phyloP scores from a whole-genome alignment of 2,329 filamentous ascomycete genomes.

The Colletotrichum liriopes region DNA sequence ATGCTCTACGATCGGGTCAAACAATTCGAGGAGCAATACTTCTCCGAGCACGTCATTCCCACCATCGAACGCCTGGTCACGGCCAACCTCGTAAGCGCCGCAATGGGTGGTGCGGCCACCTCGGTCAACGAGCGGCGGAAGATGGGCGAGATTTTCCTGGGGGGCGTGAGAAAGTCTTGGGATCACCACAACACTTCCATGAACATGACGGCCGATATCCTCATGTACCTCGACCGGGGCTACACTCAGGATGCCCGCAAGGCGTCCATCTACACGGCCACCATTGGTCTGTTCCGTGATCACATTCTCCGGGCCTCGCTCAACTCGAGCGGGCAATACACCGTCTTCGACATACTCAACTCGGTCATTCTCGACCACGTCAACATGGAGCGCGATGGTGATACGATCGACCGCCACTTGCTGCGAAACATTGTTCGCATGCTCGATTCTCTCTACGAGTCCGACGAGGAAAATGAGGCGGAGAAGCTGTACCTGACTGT shows the following conservation, averaged over 20 bases:
- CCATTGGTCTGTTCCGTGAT: slow-evolving; percentile 91
- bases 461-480: slow-evolving; percentile 81
- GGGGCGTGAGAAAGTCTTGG: slow-evolving; percentile 84
- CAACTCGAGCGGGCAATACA: slow-evolving; percentile 59
- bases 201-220: slow-evolving; percentile 96
- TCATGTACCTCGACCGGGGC: slow-evolving; percentile 97
- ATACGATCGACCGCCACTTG: slow-evolving; percentile 86
- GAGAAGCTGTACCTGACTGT: slow-evolving; percentile 86
- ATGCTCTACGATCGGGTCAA: slow-evolving; percentile 86
- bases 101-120: slow-evolving; percentile 72
- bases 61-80: slow-evolving; percentile 81
- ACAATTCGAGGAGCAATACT: slow-evolving; percentile 86
- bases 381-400: slow-evolving; percentile 91
- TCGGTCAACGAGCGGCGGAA: slow-evolving; percentile 85
- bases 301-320: slow-evolving; percentile 80
- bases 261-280: slow-evolving; percentile 85
- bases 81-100: slow-evolving; percentile 70
- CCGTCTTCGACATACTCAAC: slow-evolving; percentile 83
- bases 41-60: slow-evolving; percentile 80
- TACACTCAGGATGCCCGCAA: slow-evolving; percentile 79
- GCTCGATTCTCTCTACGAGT: slow-evolving; percentile 90
- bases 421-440: slow-evolving; percentile 90
- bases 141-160: slow-evolving; percentile 87
- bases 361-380: slow-evolving; percentile 91
- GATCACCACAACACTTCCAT: slow-evolving; percentile 92